phyloP scores from a whole-genome alignment of 2,329 filamentous ascomycete species.

The Aspergillus sp. region DNA sequence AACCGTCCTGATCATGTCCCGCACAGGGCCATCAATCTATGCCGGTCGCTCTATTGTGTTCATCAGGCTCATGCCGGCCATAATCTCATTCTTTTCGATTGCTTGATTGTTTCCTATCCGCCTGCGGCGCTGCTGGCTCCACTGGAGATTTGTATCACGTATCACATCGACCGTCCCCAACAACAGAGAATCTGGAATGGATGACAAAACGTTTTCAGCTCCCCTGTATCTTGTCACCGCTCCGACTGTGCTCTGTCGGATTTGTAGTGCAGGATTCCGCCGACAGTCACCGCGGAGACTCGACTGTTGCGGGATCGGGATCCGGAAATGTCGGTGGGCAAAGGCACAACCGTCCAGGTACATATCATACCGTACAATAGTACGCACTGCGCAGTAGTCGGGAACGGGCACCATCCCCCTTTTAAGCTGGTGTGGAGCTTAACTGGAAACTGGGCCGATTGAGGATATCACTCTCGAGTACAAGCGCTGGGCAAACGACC shows the following conservation, averaged over 20 bases:
- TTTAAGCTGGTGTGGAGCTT: not conserved
- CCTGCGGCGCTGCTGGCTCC: too few species aligned
- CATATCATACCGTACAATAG: constrained; percentile 1
- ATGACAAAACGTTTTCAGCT: not conserved
- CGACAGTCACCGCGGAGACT: constrained; percentile 4
- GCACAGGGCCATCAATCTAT: not conserved
- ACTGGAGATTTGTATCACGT: not conserved
- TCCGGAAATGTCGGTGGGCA: constrained; percentile 11
- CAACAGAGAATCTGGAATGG: too few species aligned
- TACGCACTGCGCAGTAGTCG: constrained; percentile 2
- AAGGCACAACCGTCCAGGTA: constrained; percentile 3
- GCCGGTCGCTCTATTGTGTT: too few species aligned
- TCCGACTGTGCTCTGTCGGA: not conserved
- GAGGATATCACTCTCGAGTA: not conserved
- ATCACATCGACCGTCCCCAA: too few species aligned
- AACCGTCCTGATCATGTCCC: not conserved
- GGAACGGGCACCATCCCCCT: not conserved
- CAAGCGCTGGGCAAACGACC: not conserved
- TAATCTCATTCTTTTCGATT: not conserved
- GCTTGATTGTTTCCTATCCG: not conserved
- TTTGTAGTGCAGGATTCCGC: constrained; percentile 5
- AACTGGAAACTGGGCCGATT: not conserved
- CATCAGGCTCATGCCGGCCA: not conserved
- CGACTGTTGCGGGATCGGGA: constrained; percentile 5
- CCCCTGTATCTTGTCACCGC: not conserved